phyloP scores from a whole-genome alignment of 257 asterid genomes.

The Jasminum sambac region DNA sequence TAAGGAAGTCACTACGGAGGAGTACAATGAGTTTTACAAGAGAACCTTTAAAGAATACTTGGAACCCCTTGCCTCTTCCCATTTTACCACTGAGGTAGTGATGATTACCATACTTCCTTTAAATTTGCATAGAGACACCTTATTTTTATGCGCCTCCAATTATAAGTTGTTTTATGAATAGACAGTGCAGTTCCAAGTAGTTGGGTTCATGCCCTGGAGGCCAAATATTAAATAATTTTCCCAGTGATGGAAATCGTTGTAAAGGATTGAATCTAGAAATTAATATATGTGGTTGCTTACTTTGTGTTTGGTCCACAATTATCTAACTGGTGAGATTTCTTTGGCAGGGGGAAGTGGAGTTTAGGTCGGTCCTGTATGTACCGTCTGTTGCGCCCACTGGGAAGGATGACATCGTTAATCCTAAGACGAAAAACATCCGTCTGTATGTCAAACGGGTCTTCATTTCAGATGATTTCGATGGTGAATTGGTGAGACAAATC shows the following conservation, averaged over 20 bases:
- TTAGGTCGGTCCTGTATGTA: slow-evolving; percentile 81
- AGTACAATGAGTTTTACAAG: slow-evolving; percentile 90
- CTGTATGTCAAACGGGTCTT: slow-evolving; percentile 90
- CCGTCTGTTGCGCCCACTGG: slow-evolving; percentile 78
- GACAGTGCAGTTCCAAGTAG: background rate
- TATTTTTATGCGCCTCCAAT: background rate
- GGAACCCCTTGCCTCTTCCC: slow-evolving; percentile 98
- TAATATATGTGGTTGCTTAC: background rate
- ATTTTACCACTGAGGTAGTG: slow-evolving; percentile 91
- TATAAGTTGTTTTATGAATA: slow-evolving; percentile 12
- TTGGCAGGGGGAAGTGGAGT: slow-evolving; percentile 96
- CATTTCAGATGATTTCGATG: slow-evolving; percentile 98
- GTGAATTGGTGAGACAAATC: slow-evolving; percentile 83
- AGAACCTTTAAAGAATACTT: slow-evolving; percentile 81
- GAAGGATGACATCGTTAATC: slow-evolving; percentile 77
- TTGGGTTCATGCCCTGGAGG: background rate
- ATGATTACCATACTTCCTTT: background rate
- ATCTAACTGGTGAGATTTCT: slow-evolving; percentile 22
- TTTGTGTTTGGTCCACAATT: slow-evolving; percentile 13
- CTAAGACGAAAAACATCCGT: slow-evolving; percentile 91
- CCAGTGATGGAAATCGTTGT: slow-evolving; percentile 5
- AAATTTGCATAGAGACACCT: slow-evolving; percentile 7
- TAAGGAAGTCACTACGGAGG: slow-evolving; percentile 88
- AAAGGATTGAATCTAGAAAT: background rate
- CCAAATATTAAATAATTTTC: background rate